A percentile compares a stretch with the other conserved stretches of the same genome.
Evolutionary conservation across 306 rosid species (phyloP).

Genomic region (Cyclanthera cordifolia): DNA sequence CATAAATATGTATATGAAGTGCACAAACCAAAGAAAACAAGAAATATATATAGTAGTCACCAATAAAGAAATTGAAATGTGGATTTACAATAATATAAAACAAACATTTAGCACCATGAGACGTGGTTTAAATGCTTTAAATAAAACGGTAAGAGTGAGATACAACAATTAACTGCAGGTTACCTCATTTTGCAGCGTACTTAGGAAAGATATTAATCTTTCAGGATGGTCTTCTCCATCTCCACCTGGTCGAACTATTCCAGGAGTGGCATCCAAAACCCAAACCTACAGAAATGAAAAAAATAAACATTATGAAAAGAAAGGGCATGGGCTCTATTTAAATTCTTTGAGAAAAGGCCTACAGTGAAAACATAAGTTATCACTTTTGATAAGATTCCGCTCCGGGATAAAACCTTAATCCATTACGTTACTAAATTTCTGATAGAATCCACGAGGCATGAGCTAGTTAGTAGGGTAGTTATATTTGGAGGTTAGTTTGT

Average conservation of each 20-base stretch:
- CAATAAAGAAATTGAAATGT: background rate
- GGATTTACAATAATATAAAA: background rate
- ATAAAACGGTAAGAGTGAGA: background rate
- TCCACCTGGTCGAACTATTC: constrained; percentile 78
- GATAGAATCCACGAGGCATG: too few species aligned
- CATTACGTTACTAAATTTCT: too few species aligned
- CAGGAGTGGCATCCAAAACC: constrained; percentile 90
- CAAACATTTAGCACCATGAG: background rate
- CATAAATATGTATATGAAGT: constrained; percentile 11
- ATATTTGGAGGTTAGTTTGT: too few species aligned
- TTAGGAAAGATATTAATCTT: constrained; percentile 68
- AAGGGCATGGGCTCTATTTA: background rate
- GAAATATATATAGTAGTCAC: background rate
- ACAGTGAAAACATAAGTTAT: background rate
- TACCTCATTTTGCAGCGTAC: constrained; percentile 67
- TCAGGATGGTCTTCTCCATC: constrained; percentile 95
- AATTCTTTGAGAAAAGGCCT: background rate
- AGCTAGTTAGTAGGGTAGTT: too few species aligned
- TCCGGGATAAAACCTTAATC: background rate
- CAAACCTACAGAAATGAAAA: constrained; percentile 50
- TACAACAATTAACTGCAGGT: constrained; percentile 11
- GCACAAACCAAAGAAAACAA: background rate
- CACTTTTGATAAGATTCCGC: background rate
- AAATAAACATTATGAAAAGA: constrained; percentile 11
- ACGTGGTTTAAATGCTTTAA: background rate